Base-by-base conservation (phyloP, 495 filamentous ascomycete species). In the Annulohypoxylon maeteangense region DNA sequence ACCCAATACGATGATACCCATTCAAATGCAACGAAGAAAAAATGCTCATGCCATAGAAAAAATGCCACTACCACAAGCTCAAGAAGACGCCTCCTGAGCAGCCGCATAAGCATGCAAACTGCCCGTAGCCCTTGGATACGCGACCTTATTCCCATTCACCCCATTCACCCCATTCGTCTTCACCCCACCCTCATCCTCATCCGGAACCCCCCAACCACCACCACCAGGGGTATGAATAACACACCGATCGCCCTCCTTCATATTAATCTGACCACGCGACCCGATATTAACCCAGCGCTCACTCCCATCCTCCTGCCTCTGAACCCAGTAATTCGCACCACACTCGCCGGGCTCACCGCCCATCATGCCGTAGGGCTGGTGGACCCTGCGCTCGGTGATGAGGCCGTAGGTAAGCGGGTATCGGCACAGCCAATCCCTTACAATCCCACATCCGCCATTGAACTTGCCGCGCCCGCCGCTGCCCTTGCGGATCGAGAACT, bases 341-440 rank as follows among this genome's bases (percentile, higher is more conserved):
- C 90, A 88, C 75, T 86, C 78, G 0, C 89, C 95, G 70, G 93
- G 89, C 74, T 90, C 90, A 0, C 95, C 95, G n/a, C 95, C 95
- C 25, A 87, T 89, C 65, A 98, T 84, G 0, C 95, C 95, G 71
- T 97, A 98, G 4, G 95, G 95, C 40, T 88, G 86, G 73, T 93
- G 93, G 0, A 97, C 93, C 14, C 95, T 81, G 25, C 95, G 81
- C 81, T 98, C 95, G 56, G 89, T 92, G 53, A 98, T 79, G 65
- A 98, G 60, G 8, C 67, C 67, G 44, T 97, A 16, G 88, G 93
- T 27, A 62, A 98, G 88, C 0, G 92, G 91, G 20, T 93, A 89
- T 16, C 94, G 85, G 80, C 98, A 97, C 80, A 98, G 94, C 62
- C 98, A 97, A 70, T 99, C 95, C 0, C 95, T 83, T 0, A 97